Percentiles rank a stretch among this genome's conserved stretches.
These are phyloP conservation scores for Eucalyptus leucophloia DNA, from an alignment of 345 rosid species.

Conservation along the genomic window DNA sequence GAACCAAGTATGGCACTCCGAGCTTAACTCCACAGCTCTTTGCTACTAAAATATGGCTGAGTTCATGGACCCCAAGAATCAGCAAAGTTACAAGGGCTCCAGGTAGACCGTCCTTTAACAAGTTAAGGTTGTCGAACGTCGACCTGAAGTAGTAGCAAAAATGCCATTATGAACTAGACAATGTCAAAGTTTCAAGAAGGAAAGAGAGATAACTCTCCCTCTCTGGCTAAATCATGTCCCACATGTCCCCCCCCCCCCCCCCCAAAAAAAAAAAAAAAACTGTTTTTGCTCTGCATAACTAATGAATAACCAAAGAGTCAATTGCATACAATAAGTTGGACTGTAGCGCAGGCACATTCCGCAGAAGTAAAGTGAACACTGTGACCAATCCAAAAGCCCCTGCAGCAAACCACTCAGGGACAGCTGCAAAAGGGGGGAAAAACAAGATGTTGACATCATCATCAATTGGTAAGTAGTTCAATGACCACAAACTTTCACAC, in stretches of 20 bases:
- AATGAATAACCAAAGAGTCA: background rate
- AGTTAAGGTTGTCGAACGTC: constrained; percentile 59
- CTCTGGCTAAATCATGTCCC: background rate
- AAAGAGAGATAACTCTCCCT: background rate
- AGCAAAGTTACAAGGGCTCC: constrained; percentile 84
- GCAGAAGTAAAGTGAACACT: constrained; percentile 69
- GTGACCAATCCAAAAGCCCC: constrained; percentile 86
- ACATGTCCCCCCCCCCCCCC: too few relatives aligned
- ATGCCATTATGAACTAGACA: background rate
- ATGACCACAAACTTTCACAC: background rate
- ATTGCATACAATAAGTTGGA: constrained; percentile 64
- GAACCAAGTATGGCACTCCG: constrained; percentile 88
- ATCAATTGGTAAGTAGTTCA: background rate
- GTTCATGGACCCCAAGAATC: constrained; percentile 69
- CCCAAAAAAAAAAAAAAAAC: background rate
- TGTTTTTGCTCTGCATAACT: background rate
- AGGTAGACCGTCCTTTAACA: constrained; percentile 67
- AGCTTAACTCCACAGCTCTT: constrained; percentile 55
- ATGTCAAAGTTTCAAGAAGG: background rate
- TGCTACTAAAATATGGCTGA: constrained; percentile 68
- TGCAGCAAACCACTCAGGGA: constrained; percentile 98
- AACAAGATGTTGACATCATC: background rate
- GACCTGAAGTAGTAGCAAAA: constrained; percentile 36
- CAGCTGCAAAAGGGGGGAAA: constrained; percentile 35
- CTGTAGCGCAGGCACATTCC: constrained; percentile 84